These are phyloP conservation scores for Heritiera fomes DNA, from an alignment of 345 rosid genomes.

Conservation along the genomic window DNA sequence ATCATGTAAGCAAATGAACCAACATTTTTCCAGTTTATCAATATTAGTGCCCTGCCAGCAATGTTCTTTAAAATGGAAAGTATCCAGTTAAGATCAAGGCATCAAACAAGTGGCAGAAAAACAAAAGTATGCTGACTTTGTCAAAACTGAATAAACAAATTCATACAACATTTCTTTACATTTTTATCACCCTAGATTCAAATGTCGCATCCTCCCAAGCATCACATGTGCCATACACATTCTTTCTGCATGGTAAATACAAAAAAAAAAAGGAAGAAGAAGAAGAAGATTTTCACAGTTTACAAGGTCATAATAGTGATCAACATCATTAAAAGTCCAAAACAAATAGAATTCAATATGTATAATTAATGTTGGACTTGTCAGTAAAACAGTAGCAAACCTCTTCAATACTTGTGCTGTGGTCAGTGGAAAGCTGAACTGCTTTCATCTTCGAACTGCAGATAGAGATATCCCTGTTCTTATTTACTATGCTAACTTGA, in stretches of 20 bases:
- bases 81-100: conserved; percentile 5
- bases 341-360: neutral
- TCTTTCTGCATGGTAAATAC: too few relatives aligned
- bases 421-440: conserved; percentile 89
- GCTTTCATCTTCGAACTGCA: conserved; percentile 94
- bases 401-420: conserved; percentile 86
- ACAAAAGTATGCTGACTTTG: neutral
- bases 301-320: neutral
- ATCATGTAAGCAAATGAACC: neutral
- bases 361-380: conserved; percentile 20
- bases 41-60: neutral
- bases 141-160: neutral
- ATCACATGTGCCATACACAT: neutral
- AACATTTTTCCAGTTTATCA: conserved; percentile 8
- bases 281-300: neutral
- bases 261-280: too few relatives aligned
- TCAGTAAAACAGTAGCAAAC: conserved; percentile 36
- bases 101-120: neutral
- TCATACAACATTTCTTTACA: neutral
- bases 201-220: conserved; percentile 1
- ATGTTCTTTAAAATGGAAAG: conserved; percentile 6
- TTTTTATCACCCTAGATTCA: conserved; percentile 12
- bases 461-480: conserved; percentile 78
- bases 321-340: neutral
- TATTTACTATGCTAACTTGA: conserved; percentile 71